phyloP scores from a whole-genome alignment of 192 early-diverging fungal genomes.

The Backusella luteola region DNA sequence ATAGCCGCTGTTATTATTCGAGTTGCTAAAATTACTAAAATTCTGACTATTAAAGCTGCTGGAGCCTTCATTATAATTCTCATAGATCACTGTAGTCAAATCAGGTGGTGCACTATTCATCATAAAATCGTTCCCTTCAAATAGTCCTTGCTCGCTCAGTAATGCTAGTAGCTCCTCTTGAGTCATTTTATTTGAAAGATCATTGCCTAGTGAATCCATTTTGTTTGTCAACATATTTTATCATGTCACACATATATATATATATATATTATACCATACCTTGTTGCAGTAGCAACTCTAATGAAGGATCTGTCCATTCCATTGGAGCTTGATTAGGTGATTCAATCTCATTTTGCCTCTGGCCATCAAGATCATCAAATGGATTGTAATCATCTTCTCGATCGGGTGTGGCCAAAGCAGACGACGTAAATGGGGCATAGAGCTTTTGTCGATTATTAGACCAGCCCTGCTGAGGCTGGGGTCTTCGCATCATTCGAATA shows the following conservation, averaged over 20 bases:
- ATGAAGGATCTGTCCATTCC: slow-evolving; percentile 20
- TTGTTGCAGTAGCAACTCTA: slow-evolving; percentile 12
- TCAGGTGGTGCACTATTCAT: slow-evolving; percentile 5
- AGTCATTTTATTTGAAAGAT: neutral
- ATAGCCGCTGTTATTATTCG: neutral
- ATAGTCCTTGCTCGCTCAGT: slow-evolving; percentile 1
- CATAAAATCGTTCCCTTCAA: neutral
- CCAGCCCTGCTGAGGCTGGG: neutral
- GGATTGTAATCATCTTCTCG: slow-evolving; percentile 27
- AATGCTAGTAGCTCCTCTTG: slow-evolving; percentile 15
- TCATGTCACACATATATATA: neutral
- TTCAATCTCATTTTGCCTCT: neutral
- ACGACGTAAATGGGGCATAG: slow-evolving; percentile 33
- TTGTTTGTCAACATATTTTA: neutral
- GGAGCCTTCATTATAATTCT: neutral
- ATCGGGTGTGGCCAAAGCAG: slow-evolving; percentile 29
- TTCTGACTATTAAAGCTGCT: neutral
- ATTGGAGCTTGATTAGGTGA: slow-evolving; percentile 11
- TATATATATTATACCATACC: neutral
- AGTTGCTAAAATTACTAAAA: neutral
- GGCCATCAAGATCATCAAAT: slow-evolving; percentile 23
- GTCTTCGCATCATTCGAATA: slow-evolving; percentile 9
- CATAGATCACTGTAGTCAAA: slow-evolving; percentile 2
- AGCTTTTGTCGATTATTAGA: slow-evolving; percentile 10
- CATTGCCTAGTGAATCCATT: neutral